Conservation (phyloP, 345 rosid species). For the Lepidium aucheri region DNA sequence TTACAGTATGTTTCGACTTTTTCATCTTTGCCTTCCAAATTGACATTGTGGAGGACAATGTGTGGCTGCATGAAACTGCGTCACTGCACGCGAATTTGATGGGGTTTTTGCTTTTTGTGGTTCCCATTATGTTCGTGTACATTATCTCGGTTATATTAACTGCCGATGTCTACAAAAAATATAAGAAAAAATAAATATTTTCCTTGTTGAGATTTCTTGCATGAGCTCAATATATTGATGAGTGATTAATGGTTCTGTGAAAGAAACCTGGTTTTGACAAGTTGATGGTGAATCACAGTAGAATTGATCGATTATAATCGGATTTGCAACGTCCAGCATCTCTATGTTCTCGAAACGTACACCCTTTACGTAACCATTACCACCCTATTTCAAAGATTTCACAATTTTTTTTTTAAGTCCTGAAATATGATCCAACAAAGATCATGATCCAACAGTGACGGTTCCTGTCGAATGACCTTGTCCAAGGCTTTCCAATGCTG, state of each 20-base stretch:
- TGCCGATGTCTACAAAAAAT: conserved; percentile 58
- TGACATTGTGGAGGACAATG: conserved; percentile 67
- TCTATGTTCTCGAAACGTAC: conserved; percentile 70
- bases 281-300: conserved; percentile 83
- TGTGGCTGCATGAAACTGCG: conserved; percentile 75
- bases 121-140: conserved; percentile 83
- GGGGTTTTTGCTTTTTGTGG: conserved; percentile 61
- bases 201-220: not conserved
- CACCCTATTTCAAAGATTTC: conserved; percentile 46
- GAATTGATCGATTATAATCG: conserved; percentile 91
- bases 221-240: not conserved
- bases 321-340: conserved; percentile 80
- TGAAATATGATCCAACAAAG: not conserved
- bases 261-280: conserved; percentile 75
- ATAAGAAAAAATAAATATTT: not conserved
- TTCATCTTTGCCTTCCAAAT: conserved; percentile 69
- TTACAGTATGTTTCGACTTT: conserved; percentile 83
- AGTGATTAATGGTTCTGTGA: not conserved
- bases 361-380: conserved; percentile 81
- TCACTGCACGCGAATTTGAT: conserved; percentile 93
- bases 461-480: conserved; percentile 65
- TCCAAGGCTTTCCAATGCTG: conserved; percentile 97
- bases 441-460: conserved; percentile 58
- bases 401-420: not conserved
- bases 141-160: conserved; percentile 73